Evolutionary conservation across 2,329 filamentous ascomycete genomes (phyloP).

Genomic region (Colletotrichum sansevieriae): DNA sequence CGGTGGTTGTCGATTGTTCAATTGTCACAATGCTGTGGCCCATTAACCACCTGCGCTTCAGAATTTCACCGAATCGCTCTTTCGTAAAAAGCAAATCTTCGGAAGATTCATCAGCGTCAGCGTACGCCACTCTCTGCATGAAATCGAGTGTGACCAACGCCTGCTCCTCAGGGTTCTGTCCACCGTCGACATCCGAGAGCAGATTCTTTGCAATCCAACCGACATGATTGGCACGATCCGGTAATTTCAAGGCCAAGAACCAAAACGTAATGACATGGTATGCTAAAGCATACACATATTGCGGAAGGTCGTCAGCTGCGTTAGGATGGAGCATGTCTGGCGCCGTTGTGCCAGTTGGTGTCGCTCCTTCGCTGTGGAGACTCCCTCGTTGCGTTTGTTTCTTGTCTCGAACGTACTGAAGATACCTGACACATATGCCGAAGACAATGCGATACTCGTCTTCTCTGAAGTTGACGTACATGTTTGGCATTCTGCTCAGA

Average conservation of each 20-base stretch:
- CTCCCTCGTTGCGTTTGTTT: slow-evolving; percentile 62
- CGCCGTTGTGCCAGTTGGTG: slow-evolving; percentile 29
- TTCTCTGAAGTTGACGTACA: slow-evolving; percentile 90
- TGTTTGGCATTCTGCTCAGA: slow-evolving; percentile 83
- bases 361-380: slow-evolving; percentile 57
- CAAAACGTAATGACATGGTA: slow-evolving; percentile 98
- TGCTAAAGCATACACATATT: slow-evolving; percentile 93
- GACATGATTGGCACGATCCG: slow-evolving; percentile 86
- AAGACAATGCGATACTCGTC: slow-evolving; percentile 96
- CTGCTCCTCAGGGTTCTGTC: slow-evolving; percentile 87
- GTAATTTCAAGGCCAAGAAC: slow-evolving; percentile 91
- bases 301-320: slow-evolving; percentile 78
- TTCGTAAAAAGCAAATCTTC: slow-evolving; percentile 75
- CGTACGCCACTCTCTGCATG: slow-evolving; percentile 89
- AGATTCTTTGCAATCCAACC: slow-evolving; percentile 92
- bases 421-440: slow-evolving; percentile 92
- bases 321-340: slow-evolving; percentile 45
- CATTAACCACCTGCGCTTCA: slow-evolving; percentile 77
- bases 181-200: slow-evolving; percentile 81
- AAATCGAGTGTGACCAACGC: slow-evolving; percentile 94
- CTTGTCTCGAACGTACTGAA: slow-evolving; percentile 86
- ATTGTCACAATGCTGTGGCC: slow-evolving; percentile 82
- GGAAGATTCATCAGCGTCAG: slow-evolving; percentile 83
- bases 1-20: slow-evolving; percentile 75
- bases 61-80: slow-evolving; percentile 74